A percentile compares a stretch with the other conserved stretches of the same genome.
phyloP scores from a whole-genome alignment of 495 filamentous ascomycete species.

The Emericellopsis terricola region DNA sequence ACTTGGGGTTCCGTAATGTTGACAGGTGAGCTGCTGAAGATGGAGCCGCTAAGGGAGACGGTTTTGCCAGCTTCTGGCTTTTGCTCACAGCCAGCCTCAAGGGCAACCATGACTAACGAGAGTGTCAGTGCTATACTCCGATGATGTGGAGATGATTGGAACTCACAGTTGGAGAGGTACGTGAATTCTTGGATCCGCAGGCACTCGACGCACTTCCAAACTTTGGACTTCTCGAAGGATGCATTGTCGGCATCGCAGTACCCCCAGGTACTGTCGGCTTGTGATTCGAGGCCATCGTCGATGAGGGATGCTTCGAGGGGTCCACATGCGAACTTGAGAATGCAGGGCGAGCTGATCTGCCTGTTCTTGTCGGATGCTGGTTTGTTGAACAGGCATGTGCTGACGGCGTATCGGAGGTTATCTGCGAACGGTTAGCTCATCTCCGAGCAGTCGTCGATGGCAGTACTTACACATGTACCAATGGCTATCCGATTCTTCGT shows the following conservation, averaged over 20 bases:
- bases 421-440: background rate
- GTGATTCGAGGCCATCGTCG: too few species aligned
- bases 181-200: too few species aligned
- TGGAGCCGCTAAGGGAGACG: conserved; percentile 13
- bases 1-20: conserved; percentile 14
- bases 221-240: too few species aligned
- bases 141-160: background rate
- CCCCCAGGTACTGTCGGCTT: background rate
- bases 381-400: conserved; percentile 23
- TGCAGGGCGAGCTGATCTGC: too few species aligned
- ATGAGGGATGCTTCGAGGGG: too few species aligned
- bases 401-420: conserved; percentile 20
- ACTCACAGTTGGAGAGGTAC: background rate
- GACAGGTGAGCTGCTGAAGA: conserved; percentile 14
- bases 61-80: conserved; percentile 13
- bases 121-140: background rate
- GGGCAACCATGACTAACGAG: conserved; percentile 16
- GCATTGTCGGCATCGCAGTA: too few species aligned
- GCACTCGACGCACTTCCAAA: too few species aligned
- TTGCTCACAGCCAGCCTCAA: conserved; percentile 22
- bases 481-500: conserved; percentile 32
- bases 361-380: too few species aligned
- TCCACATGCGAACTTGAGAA: too few species aligned
- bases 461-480: conserved; percentile 37
- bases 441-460: too few species aligned